Evolutionary conservation across 2,329 filamentous ascomycete species (phyloP).

Genomic region (Cyphellophora attinorum): DNA sequence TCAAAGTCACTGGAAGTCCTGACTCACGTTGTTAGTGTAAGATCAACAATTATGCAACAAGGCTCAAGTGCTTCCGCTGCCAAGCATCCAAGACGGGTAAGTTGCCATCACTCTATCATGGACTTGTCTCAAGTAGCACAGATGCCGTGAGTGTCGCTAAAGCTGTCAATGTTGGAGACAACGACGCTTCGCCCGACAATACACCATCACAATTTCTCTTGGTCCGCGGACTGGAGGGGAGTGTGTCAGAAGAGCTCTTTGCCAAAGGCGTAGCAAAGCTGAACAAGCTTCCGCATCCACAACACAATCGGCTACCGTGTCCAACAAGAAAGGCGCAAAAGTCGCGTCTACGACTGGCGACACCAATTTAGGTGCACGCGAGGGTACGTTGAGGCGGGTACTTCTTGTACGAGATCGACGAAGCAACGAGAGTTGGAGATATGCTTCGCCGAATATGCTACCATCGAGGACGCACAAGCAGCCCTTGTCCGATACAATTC

Average conservation of each 20-base stretch:
- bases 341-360: slow-evolving; percentile 47
- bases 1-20: neutral
- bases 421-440: slow-evolving; percentile 65
- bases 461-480: slow-evolving; percentile 63
- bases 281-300: slow-evolving; percentile 46
- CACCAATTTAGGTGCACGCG: slow-evolving; percentile 58
- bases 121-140: neutral
- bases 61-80: slow-evolving; percentile 50
- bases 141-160: slow-evolving; percentile 19
- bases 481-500: slow-evolving; percentile 64
- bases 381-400: slow-evolving; percentile 65
- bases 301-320: slow-evolving; percentile 22
- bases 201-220: slow-evolving; percentile 68
- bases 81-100: slow-evolving; percentile 44
- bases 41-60: slow-evolving; percentile 47
- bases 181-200: slow-evolving; percentile 43
- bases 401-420: slow-evolving; percentile 65
- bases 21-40: slow-evolving; percentile 34
- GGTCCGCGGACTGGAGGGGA: slow-evolving; percentile 59
- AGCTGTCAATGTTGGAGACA: slow-evolving; percentile 43
- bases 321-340: slow-evolving; percentile 34
- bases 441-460: slow-evolving; percentile 76
- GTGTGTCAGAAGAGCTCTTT: slow-evolving; percentile 62
- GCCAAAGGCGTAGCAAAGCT: slow-evolving; percentile 65
- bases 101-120: slow-evolving; percentile 12